Evolutionary conservation across 2,329 filamentous ascomycete species (phyloP).

Genomic region (Aspergillus persii): DNA sequence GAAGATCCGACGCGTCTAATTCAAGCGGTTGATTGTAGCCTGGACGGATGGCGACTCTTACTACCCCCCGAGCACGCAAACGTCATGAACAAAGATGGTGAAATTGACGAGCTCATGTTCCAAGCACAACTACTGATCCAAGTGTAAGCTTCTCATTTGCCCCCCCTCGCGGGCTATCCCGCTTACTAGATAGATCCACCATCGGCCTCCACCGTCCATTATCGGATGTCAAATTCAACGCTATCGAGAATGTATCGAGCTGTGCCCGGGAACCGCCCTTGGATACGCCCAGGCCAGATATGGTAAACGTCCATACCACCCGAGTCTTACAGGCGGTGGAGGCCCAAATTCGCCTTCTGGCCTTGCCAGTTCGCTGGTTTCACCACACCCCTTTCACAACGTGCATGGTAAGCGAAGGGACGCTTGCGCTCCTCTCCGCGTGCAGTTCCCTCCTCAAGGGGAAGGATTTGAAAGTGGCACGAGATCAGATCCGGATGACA

Average conservation of each 20-base stretch:
- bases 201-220: slow-evolving; percentile 41
- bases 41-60: slow-evolving; percentile 42
- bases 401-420: slow-evolving; percentile 44
- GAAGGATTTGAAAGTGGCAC: slow-evolving; percentile 33
- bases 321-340: slow-evolving; percentile 40
- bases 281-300: slow-evolving; percentile 17
- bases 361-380: slow-evolving; percentile 35
- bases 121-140: slow-evolving; percentile 75
- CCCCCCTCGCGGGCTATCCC: neutral
- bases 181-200: slow-evolving; percentile 26
- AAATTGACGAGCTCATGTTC: slow-evolving; percentile 65
- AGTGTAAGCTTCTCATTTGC: slow-evolving; percentile 21
- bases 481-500: slow-evolving; percentile 43
- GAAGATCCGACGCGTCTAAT: slow-evolving; percentile 15
- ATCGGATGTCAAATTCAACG: slow-evolving; percentile 40
- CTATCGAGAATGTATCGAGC: slow-evolving; percentile 40
- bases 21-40: slow-evolving; percentile 30
- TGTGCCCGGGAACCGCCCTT: slow-evolving; percentile 28
- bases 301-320: slow-evolving; percentile 40
- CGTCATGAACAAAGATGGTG: slow-evolving; percentile 29
- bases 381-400: slow-evolving; percentile 41
- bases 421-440: slow-evolving; percentile 34
- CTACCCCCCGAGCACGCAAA: slow-evolving; percentile 34
- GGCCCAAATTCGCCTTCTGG: slow-evolving; percentile 39
- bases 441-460: slow-evolving; percentile 37